Evolutionary conservation across 1,284 basidiomycete species (phyloP).

Genomic region (Mycena sp.): DNA sequence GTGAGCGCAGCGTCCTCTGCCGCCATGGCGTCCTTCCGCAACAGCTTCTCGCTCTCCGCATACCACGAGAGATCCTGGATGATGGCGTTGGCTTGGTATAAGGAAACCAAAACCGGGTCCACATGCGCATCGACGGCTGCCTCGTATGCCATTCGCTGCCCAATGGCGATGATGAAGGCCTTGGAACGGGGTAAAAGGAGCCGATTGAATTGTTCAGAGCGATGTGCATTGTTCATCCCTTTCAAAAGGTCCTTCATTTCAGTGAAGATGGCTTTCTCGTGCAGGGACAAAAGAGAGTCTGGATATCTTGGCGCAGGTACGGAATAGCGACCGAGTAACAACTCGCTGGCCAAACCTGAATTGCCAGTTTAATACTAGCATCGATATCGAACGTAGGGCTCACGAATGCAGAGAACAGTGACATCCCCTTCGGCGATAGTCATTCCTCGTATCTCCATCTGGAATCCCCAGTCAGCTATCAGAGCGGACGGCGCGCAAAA

Average conservation of each 20-base stretch:
- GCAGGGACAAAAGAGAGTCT: conserved; percentile 38
- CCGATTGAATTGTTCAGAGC: conserved; percentile 38
- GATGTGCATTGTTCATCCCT: conserved; percentile 33
- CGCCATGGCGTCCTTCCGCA: conserved; percentile 4
- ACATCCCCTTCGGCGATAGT: conserved; percentile 57
- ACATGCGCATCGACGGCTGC: conserved; percentile 42
- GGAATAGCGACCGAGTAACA: conserved; percentile 40
- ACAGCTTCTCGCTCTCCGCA: conserved; percentile 34
- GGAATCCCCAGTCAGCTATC: background rate
- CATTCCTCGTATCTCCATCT: conserved; percentile 53
- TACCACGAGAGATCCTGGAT: conserved; percentile 44
- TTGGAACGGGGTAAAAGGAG: conserved; percentile 43
- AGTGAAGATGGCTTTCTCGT: conserved; percentile 33
- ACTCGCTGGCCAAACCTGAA: conserved; percentile 41
- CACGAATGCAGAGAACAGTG: conserved; percentile 51
- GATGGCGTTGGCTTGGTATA: conserved; percentile 41
- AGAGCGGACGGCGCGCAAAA: background rate
- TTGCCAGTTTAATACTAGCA: background rate
- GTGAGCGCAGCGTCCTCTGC: conserved; percentile 20
- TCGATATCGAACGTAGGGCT: background rate
- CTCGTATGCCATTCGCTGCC: conserved; percentile 47
- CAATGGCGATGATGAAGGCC: conserved; percentile 44
- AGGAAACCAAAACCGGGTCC: conserved; percentile 32
- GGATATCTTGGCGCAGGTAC: conserved; percentile 39
- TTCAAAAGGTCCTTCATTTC: conserved; percentile 34